phyloP scores from a whole-genome alignment of 192 early-diverging fungal species.

The Coemansia sp. region DNA sequence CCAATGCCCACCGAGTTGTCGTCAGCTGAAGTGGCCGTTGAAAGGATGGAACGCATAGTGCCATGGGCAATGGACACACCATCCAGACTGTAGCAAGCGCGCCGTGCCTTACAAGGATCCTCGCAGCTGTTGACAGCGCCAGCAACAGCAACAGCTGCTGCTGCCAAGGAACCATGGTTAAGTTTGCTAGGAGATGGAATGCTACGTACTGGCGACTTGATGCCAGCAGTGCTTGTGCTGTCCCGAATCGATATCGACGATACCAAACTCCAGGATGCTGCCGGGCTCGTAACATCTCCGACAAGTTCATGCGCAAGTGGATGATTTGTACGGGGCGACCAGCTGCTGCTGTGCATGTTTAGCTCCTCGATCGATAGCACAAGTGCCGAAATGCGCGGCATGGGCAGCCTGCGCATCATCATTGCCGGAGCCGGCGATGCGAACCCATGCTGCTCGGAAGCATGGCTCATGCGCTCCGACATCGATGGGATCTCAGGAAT shows the following conservation, averaged over 20 bases:
- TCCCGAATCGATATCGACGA: slow-evolving; percentile 12
- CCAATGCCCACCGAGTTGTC: slow-evolving; percentile 13
- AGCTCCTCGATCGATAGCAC: slow-evolving; percentile 38
- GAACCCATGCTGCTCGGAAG: neutral
- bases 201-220: slow-evolving; percentile 1
- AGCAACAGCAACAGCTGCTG: no score
- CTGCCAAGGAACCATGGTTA: no score
- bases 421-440: neutral
- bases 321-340: neutral
- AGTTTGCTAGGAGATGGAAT: neutral
- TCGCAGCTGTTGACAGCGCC: neutral
- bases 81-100: neutral
- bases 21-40: slow-evolving; percentile 10
- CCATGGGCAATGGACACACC: neutral
- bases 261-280: slow-evolving; percentile 15
- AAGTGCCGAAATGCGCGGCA: slow-evolving; percentile 8
- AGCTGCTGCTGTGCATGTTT: slow-evolving; percentile 18
- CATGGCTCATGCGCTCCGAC: slow-evolving; percentile 2
- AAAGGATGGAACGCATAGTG: neutral
- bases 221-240: slow-evolving; percentile 3
- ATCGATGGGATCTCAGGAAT: neutral
- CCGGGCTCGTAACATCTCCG: neutral
- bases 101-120: neutral
- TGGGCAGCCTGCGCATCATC: neutral
- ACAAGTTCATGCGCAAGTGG: neutral